Conservation (phyloP, 345 rosid genomes). For the Sisymbrium altissimum region DNA sequence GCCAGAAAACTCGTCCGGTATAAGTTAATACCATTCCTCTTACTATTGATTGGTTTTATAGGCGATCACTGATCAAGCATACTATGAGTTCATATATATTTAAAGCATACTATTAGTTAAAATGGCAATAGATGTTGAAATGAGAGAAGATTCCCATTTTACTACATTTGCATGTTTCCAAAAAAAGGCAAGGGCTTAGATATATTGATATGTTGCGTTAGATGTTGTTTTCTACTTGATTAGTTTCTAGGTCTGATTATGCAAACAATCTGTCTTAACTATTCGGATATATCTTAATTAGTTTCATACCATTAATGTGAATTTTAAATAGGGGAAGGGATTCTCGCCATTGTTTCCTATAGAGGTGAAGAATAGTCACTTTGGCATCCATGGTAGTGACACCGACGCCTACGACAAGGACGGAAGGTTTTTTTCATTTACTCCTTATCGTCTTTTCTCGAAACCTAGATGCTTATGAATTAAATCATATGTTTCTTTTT, state of each 20-base stretch:
- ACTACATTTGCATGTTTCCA: no score
- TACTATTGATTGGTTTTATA: neutral
- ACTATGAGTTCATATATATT: neutral
- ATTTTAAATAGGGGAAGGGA: slow-evolving; percentile 49
- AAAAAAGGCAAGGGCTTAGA: no score
- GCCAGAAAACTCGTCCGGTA: slow-evolving; percentile 63
- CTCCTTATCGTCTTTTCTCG: neutral
- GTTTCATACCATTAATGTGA: neutral
- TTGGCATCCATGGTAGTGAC: slow-evolving; percentile 70
- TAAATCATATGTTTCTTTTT: neutral
- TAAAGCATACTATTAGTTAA: no score
- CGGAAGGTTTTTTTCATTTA: slow-evolving; percentile 55
- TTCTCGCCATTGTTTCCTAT: slow-evolving; percentile 60
- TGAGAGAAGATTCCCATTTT: no score
- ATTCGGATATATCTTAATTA: neutral
- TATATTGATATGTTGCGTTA: no score
- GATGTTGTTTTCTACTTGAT: neutral
- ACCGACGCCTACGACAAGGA: slow-evolving; percentile 63
- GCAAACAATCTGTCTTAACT: neutral
- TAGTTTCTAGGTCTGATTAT: neutral
- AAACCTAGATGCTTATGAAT: neutral
- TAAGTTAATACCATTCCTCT: neutral
- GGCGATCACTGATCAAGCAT: neutral
- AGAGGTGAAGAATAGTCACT: slow-evolving; percentile 52
- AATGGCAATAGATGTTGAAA: no score